Conservation (phyloP, 805 yeast genomes). For the Teunomyces panamensis region DNA sequence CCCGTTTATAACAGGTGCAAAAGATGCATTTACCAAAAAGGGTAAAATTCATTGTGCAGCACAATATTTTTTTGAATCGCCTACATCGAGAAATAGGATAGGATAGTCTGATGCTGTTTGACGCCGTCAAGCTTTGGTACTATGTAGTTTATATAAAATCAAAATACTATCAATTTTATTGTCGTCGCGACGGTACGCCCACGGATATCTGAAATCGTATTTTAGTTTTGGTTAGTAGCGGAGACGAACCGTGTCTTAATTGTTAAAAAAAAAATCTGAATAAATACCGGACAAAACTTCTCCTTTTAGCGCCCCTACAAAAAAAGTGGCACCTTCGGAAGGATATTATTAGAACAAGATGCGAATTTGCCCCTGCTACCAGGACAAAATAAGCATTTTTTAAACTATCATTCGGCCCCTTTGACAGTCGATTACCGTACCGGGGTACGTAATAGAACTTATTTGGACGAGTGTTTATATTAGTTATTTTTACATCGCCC, state of each 20-base stretch:
- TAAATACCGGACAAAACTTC: not conserved
- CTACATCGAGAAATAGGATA: not conserved
- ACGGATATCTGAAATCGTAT: not conserved
- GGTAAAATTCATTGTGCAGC: not conserved
- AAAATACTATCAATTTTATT: not conserved
- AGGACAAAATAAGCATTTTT: slow-evolving; percentile 1
- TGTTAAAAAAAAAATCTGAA: not conserved
- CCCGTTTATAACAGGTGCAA: not conserved
- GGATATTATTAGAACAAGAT: not conserved
- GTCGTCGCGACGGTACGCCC: not conserved
- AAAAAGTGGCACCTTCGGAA: not conserved
- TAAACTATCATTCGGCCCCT: not conserved
- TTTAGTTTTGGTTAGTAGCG: not conserved
- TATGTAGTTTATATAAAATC: not conserved
- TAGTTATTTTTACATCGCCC: slow-evolving; percentile 2
- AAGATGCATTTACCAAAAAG: not conserved
- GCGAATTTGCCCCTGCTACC: not conserved
- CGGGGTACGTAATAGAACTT: not conserved
- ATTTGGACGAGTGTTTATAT: slow-evolving; percentile 2
- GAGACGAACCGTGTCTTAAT: not conserved
- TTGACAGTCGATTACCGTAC: slow-evolving; percentile 2
- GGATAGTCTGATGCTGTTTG: not conserved
- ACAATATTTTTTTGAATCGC: not conserved
- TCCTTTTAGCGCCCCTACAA: not conserved
- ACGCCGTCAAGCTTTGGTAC: not conserved